Conservation (phyloP, 495 filamentous ascomycete genomes). For the Podospora anserina region DNA sequence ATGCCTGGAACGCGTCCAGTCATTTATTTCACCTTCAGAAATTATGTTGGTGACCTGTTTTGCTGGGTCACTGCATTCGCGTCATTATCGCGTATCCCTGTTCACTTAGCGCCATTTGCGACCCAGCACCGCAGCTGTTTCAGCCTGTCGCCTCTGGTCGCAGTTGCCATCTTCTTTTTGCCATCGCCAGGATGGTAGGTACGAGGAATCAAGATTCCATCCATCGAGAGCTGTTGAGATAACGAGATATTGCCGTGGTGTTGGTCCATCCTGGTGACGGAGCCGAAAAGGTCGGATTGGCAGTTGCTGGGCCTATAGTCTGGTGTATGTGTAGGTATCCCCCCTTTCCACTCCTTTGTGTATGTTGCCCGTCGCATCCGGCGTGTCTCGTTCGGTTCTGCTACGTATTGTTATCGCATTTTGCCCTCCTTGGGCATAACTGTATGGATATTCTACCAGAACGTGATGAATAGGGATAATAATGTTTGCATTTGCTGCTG, state of each 20-base stretch:
- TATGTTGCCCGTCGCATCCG: slow-evolving; percentile 15
- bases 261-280: slow-evolving; percentile 6
- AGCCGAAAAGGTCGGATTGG: neutral
- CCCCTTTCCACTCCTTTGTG: slow-evolving; percentile 11
- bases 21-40: no score
- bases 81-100: slow-evolving; percentile 33
- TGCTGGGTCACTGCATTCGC: slow-evolving; percentile 17
- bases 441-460: no score
- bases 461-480: neutral
- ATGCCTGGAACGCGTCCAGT: neutral
- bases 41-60: neutral
- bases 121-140: slow-evolving; percentile 19
- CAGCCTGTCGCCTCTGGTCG: slow-evolving; percentile 3
- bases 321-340: neutral
- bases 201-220: neutral
- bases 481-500: neutral
- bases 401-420: neutral
- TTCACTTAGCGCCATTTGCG: slow-evolving; percentile 14
- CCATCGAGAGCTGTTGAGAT: neutral
- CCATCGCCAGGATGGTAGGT: neutral
- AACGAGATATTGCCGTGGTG: no score
- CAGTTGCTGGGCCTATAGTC: slow-evolving; percentile 8
- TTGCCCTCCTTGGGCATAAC: no score
- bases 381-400: neutral
- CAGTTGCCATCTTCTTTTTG: neutral